Evolutionary conservation across 73 alveolate species (phyloP).

Genomic region (Halteria grandinella): DNA sequence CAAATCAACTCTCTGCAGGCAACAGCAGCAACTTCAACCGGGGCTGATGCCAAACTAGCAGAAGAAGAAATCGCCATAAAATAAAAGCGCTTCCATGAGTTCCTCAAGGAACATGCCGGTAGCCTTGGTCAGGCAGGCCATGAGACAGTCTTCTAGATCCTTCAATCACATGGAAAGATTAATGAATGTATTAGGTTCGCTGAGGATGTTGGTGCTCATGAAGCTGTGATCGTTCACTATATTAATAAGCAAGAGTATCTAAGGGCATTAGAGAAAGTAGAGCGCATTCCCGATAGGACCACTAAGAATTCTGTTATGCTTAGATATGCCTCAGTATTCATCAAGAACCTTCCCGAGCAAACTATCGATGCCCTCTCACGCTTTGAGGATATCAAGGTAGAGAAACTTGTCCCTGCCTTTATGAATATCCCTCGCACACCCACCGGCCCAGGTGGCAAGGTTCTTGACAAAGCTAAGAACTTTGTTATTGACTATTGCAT

Average conservation of each 20-base stretch:
- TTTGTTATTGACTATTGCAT: slow-evolving; percentile 77
- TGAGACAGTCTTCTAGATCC: slow-evolving; percentile 80
- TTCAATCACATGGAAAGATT: slow-evolving; percentile 89
- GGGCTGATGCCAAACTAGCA: background rate
- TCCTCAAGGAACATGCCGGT: too few species aligned
- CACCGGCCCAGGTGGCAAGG: too few species aligned
- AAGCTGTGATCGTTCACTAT: slow-evolving; percentile 86
- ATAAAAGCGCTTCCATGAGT: slow-evolving; percentile 43
- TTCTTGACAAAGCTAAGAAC: slow-evolving; percentile 72
- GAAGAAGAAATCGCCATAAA: background rate
- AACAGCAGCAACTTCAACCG: slow-evolving; percentile 42
- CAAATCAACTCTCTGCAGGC: slow-evolving; percentile 70
- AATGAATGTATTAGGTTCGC: slow-evolving; percentile 91
- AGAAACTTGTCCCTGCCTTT: slow-evolving; percentile 89
- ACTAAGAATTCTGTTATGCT: slow-evolving; percentile 77
- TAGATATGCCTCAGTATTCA: slow-evolving; percentile 87
- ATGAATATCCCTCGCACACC: slow-evolving; percentile 84
- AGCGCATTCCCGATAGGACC: slow-evolving; percentile 61
- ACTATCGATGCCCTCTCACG: slow-evolving; percentile 81
- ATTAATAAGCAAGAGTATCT: slow-evolving; percentile 86
- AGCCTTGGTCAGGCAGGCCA: slow-evolving; percentile 62
- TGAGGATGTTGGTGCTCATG: slow-evolving; percentile 78
- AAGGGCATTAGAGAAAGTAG: slow-evolving; percentile 80
- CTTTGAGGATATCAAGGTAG: slow-evolving; percentile 73
- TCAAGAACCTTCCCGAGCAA: slow-evolving; percentile 84